phyloP scores from a whole-genome alignment of 352 stramenopile genomes.

The Phytophthora sansomeana region DNA sequence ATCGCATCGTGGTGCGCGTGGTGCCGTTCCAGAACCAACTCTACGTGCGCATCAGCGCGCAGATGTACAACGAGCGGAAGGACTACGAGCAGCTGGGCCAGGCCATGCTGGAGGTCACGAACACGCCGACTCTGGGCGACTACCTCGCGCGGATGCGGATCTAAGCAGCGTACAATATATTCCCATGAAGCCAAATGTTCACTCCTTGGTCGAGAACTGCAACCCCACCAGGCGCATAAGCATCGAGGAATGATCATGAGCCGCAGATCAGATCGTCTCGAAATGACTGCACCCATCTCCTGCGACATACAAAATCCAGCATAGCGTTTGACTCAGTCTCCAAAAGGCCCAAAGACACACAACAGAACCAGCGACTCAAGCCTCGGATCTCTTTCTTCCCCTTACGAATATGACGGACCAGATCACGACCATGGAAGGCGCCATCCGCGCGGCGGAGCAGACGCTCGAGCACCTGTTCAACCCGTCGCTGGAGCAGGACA shows the following conservation, averaged over 20 bases:
- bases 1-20: slow-evolving; percentile 74
- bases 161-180: slow-evolving; percentile 45
- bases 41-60: slow-evolving; percentile 84
- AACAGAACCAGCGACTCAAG: slow-evolving; percentile 13
- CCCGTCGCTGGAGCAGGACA: slow-evolving; percentile 85
- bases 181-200: slow-evolving; percentile 14
- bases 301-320: slow-evolving; percentile 33
- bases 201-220: not conserved
- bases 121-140: slow-evolving; percentile 65
- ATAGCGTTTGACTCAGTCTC: slow-evolving; percentile 21
- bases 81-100: slow-evolving; percentile 81
- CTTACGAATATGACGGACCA: slow-evolving; percentile 63
- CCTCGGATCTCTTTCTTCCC: slow-evolving; percentile 10
- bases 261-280: slow-evolving; percentile 12
- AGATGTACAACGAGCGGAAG: slow-evolving; percentile 88
- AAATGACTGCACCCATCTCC: slow-evolving; percentile 21
- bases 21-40: slow-evolving; percentile 71
- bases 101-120: slow-evolving; percentile 80
- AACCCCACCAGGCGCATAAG: not conserved
- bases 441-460: slow-evolving; percentile 89
- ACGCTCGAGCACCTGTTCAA: slow-evolving; percentile 94
- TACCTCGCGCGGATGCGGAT: slow-evolving; percentile 74
- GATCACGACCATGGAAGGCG: slow-evolving; percentile 92
- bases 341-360: not conserved
- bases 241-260: not conserved